Base-by-base conservation (phyloP, 2,329 filamentous ascomycete species). In the Xylariaceae sp. region DNA sequence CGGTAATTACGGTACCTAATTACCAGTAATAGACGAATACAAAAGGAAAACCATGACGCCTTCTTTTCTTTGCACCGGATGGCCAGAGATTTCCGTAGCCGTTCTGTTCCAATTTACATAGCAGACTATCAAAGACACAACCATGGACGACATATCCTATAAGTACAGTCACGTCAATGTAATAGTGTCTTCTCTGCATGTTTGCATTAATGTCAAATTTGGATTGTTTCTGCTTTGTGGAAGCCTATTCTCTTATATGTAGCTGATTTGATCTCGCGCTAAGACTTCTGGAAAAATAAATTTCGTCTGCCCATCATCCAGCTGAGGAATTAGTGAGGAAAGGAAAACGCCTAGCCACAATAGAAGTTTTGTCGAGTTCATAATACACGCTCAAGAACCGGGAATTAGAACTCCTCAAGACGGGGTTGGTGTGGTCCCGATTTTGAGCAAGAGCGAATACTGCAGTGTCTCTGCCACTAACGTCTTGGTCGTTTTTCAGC, bases 401-500 rank as follows among this genome's bases (percentile, higher is more conserved):
- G 5, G 39, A 43, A 42, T n/a, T 13, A 29, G 5, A 6, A 34
- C 40, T 39, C 46, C 53, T 53, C 26, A 44, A 51, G 47, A 46
- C 21, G 48, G 30, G 40, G 9, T 53, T 44, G 47, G 37, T 42
- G 40, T n/a, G 15, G 30, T 15, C 36, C 40, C 45, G 7, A 19
- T 36, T 42, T 42, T 37, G 43, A 26, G 26, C 8, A 39, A 36
- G 18, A 49, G 29, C 26, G 45, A 29, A 39, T 12, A 45, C 13
- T 13, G 41, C 5, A 5, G 22, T 4, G 5, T 12, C 22, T n/a
- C 21, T 30, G 41, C 21, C n/a, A 12, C 61, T 68, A 67, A 65
- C 73, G 80, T 67, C 80, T 74, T 58, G 71, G 74, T 66, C 80
- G 73, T 72, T 83, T 83, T 56, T 83, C 79, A 54, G 49, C 55